Conservation (phyloP, 1,284 basidiomycete genomes). For the Heliocybe sulcata region DNA sequence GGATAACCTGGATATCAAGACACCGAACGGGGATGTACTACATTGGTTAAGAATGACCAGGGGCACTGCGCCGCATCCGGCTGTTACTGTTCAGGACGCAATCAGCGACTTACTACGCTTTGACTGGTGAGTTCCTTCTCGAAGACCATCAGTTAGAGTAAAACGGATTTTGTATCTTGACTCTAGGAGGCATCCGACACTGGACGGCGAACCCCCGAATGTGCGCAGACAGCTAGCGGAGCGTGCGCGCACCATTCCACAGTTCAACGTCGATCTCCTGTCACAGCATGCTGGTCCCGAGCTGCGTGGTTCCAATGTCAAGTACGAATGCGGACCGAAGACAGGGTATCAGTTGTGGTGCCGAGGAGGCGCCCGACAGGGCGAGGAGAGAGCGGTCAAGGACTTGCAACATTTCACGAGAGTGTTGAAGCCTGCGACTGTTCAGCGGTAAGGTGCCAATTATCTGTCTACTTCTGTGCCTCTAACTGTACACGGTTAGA, state of each 20-base stretch:
- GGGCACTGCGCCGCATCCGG: conserved; percentile 44
- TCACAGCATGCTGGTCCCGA: conserved; percentile 6
- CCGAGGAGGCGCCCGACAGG: conserved; percentile 20
- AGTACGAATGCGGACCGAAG: conserved; percentile 38
- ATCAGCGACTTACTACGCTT: conserved; percentile 61
- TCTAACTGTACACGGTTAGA: conserved; percentile 19
- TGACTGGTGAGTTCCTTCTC: conserved; percentile 46
- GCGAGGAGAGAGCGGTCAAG: conserved; percentile 15
- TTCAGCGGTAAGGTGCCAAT: conserved; percentile 25
- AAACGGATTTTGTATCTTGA: conserved; percentile 17
- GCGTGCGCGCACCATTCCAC: neutral
- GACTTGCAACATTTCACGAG: conserved; percentile 48
- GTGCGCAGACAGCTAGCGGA: neutral
- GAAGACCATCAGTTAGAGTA: neutral
- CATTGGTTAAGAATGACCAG: conserved; percentile 35
- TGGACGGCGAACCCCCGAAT: neutral
- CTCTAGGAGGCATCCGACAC: conserved; percentile 37
- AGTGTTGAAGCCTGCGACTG: conserved; percentile 26
- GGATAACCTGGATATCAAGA: conserved; percentile 38
- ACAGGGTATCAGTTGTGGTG: conserved; percentile 44
- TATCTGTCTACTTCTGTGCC: neutral
- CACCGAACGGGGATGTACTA: conserved; percentile 31
- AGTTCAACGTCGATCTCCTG: neutral
- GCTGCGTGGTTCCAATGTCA: conserved; percentile 7
- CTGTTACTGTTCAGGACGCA: conserved; percentile 50